Evolutionary conservation across 495 filamentous ascomycete species (phyloP).

Genomic region (Xylaria longipes): DNA sequence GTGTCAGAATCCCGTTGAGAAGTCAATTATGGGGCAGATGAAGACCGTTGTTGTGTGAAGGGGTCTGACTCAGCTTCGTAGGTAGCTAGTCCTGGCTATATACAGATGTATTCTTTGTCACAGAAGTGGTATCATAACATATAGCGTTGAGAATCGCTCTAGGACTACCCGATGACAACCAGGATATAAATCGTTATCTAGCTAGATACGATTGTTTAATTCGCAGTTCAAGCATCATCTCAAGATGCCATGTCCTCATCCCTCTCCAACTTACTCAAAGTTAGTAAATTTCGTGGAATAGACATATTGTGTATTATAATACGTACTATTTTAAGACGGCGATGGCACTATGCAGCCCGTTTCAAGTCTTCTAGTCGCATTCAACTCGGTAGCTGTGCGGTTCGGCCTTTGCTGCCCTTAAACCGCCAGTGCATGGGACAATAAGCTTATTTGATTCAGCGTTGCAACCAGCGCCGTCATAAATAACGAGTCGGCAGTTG

Average conservation of each 20-base stretch:
- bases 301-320: too few relatives aligned
- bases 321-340: background rate
- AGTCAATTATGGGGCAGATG: background rate
- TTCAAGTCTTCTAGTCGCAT: background rate
- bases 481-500: background rate
- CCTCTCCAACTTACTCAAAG: background rate
- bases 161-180: background rate
- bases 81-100: background rate
- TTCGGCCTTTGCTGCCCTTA: background rate
- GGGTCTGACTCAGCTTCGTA: background rate
- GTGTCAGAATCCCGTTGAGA: background rate
- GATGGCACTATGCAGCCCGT: background rate
- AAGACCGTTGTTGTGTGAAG: background rate
- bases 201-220: background rate
- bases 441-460: background rate
- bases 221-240: too few relatives aligned
- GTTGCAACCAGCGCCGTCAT: background rate
- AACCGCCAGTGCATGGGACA: background rate
- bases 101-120: background rate
- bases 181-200: background rate
- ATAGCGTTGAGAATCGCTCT: background rate
- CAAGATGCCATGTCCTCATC: too few relatives aligned
- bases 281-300: background rate
- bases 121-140: background rate
- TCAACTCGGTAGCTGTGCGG: background rate